A percentile compares a stretch with the other conserved stretches of the same genome.
Evolutionary conservation across 306 rosid species (phyloP).

Genomic region (Quillaja saponaria): DNA sequence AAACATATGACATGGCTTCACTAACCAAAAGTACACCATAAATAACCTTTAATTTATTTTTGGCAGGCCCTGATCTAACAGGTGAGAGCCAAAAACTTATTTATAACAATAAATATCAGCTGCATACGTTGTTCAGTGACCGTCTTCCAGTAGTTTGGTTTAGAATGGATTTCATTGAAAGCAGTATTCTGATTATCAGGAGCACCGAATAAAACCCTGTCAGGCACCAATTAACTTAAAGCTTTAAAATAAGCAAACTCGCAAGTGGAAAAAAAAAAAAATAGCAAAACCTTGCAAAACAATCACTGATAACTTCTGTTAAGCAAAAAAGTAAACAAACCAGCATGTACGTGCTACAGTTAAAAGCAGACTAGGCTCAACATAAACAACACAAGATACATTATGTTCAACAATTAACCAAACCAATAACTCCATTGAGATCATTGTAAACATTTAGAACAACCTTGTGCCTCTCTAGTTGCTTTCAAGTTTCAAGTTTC

Average conservation of each 20-base stretch:
- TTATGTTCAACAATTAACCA: slow-evolving; percentile 5
- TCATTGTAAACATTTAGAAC: slow-evolving; percentile 16
- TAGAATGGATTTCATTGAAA: slow-evolving; percentile 30
- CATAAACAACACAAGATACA: slow-evolving; percentile 23
- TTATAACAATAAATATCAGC: slow-evolving; percentile 31
- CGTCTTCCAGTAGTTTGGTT: slow-evolving; percentile 38
- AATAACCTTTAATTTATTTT: slow-evolving; percentile 25
- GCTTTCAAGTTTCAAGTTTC: too few relatives aligned
- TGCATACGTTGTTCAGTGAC: slow-evolving; percentile 59
- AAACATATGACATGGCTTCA: slow-evolving; percentile 17
- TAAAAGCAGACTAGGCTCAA: slow-evolving; percentile 20
- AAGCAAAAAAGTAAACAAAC: slow-evolving; percentile 6
- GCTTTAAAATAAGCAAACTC: neutral
- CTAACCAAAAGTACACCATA: slow-evolving; percentile 19
- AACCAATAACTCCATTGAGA: slow-evolving; percentile 21
- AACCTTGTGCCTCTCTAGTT: slow-evolving; percentile 14
- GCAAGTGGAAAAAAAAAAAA: too few relatives aligned
- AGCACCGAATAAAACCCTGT: slow-evolving; percentile 46
- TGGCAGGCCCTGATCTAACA: slow-evolving; percentile 19
- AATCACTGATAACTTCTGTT: slow-evolving; percentile 15
- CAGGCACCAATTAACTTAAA: slow-evolving; percentile 29
- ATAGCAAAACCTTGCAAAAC: too few relatives aligned
- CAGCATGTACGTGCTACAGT: neutral
- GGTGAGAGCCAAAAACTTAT: too few relatives aligned
- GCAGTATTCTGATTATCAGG: slow-evolving; percentile 32